These are phyloP conservation scores for Kodamaea derodonti DNA, from an alignment of 1,139 yeast genomes.

Conservation along the genomic window DNA sequence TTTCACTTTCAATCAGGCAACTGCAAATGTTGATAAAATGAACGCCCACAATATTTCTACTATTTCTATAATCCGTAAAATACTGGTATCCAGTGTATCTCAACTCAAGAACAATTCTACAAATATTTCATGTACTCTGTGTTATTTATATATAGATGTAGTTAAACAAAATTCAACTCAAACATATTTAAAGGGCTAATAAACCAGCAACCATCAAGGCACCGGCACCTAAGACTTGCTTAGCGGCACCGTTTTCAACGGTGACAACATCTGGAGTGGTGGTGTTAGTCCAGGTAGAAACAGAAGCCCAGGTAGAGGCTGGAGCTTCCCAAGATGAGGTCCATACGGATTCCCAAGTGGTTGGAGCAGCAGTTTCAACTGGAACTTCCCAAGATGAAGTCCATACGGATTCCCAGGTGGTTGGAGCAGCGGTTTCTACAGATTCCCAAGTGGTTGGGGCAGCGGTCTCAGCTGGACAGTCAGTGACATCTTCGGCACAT, in stretches of 20 bases:
- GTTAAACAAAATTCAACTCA: no score
- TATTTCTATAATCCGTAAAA: no score
- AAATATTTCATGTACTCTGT: background rate
- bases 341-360: slow-evolving; percentile 22
- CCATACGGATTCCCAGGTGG: slow-evolving; percentile 21
- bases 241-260: background rate
- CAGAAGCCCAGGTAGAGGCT: background rate
- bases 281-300: slow-evolving; percentile 33
- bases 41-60: no score
- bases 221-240: slow-evolving; percentile 44
- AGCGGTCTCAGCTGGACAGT: slow-evolving; percentile 40
- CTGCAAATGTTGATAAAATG: no score
- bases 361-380: slow-evolving; percentile 20
- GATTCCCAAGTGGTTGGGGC: no score
- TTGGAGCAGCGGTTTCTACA: no score
- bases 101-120: no score
- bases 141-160: no score
- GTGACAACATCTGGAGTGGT: slow-evolving; percentile 19
- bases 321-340: slow-evolving; percentile 20
- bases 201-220: slow-evolving; percentile 39
- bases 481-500: slow-evolving; percentile 36
- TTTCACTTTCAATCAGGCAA: no score
- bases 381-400: slow-evolving; percentile 20
- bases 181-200: background rate
- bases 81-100: no score